These are phyloP conservation scores for Luffa acutangula DNA, from an alignment of 306 rosid genomes.

Conservation along the genomic window DNA sequence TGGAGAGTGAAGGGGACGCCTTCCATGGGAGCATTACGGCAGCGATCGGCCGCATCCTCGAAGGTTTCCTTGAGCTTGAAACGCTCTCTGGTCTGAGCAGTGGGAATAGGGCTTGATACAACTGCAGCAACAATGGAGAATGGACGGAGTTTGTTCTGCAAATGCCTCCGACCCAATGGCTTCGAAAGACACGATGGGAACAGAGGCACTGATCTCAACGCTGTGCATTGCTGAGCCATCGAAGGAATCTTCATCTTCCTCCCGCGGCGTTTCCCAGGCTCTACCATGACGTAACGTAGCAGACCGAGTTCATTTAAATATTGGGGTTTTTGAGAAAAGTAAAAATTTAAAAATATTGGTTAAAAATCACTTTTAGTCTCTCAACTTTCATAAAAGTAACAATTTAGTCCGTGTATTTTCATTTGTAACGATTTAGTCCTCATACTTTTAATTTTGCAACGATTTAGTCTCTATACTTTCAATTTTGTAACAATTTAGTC, in stretches of 20 bases:
- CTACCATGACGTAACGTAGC: too few relatives aligned
- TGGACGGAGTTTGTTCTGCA: conserved; percentile 14
- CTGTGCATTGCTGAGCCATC: conserved; percentile 51
- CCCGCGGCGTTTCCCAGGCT: not conserved
- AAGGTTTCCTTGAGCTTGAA: conserved; percentile 44
- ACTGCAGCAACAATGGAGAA: conserved; percentile 34
- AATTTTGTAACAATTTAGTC: too few relatives aligned
- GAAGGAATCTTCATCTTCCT: conserved; percentile 24
- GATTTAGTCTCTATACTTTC: too few relatives aligned
- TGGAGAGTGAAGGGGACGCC: conserved; percentile 60
- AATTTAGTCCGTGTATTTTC: too few relatives aligned
- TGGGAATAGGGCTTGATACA: conserved; percentile 23
- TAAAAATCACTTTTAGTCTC: too few relatives aligned
- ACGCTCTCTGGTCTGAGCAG: conserved; percentile 65
- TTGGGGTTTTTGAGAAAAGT: too few relatives aligned
- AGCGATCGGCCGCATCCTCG: conserved; percentile 64
- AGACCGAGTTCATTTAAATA: too few relatives aligned
- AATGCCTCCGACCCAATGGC: conserved; percentile 16
- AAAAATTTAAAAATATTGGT: too few relatives aligned
- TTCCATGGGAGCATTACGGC: conserved; percentile 61
- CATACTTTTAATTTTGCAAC: too few relatives aligned
- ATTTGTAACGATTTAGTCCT: too few relatives aligned
- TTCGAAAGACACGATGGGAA: conserved; percentile 35
- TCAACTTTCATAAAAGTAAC: too few relatives aligned
- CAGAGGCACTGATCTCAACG: conserved; percentile 40